Percentiles rank a stretch among this genome's conserved stretches.
Evolutionary conservation across 768 basidiomycete genomes (phyloP).

Genomic region (Termitomyces sp.): DNA sequence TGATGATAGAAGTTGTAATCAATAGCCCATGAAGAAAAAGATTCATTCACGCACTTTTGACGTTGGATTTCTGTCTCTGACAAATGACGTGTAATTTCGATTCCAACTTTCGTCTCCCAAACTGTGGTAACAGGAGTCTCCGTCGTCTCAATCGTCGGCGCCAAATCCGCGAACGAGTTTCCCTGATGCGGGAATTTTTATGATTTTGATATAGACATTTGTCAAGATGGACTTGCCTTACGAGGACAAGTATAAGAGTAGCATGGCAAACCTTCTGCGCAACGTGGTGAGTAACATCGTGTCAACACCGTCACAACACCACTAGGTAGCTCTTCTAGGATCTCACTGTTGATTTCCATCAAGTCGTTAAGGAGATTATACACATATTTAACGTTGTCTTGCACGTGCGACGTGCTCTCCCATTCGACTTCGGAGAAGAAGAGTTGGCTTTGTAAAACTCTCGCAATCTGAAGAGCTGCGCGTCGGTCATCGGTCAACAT

Average conservation of each 20-base stretch:
- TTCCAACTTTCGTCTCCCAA: conserved; percentile 46
- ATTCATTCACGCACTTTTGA: conserved; percentile 52
- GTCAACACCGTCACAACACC: conserved; percentile 89
- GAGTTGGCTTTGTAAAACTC: conserved; percentile 86
- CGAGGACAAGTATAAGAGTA: conserved; percentile 82
- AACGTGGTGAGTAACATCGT: conserved; percentile 85
- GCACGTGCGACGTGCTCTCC: conserved; percentile 69
- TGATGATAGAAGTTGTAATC: neutral
- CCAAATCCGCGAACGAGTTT: conserved; percentile 24
- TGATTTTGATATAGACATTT: neutral
- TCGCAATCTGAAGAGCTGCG: conserved; percentile 82
- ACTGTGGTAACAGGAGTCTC: conserved; percentile 26
- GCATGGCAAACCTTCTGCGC: conserved; percentile 75
- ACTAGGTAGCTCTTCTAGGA: conserved; percentile 71
- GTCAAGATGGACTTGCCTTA: conserved; percentile 35
- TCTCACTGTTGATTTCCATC: conserved; percentile 56
- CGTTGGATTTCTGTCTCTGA: conserved; percentile 77
- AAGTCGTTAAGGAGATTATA: conserved; percentile 89
- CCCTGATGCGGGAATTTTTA: conserved; percentile 18
- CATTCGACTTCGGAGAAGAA: conserved; percentile 98
- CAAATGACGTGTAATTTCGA: conserved; percentile 40
- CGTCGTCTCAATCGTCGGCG: conserved; percentile 23
- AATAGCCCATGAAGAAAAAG: neutral
- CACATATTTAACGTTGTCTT: conserved; percentile 89
- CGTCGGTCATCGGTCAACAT: conserved; percentile 75